Evolutionary conservation across 2,329 filamentous ascomycete genomes (phyloP), one percentile per base, ranked within the genome.

Genomic region (Fusarium armeniacum): DNA sequence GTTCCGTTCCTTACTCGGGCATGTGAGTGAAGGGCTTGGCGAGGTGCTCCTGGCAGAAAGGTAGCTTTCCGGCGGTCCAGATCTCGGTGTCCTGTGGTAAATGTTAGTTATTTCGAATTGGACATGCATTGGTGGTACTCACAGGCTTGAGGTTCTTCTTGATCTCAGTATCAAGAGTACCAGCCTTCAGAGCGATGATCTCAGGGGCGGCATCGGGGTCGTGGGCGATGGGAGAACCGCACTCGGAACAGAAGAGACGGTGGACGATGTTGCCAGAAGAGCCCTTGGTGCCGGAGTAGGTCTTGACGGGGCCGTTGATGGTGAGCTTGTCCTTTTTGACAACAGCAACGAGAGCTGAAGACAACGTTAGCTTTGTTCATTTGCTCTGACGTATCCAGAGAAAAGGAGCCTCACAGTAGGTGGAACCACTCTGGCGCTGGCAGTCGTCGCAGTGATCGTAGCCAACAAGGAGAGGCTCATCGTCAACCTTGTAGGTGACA

Each of bases 401-500:
- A 30, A 44, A 24, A 36, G 41, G 22, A 30, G n/a, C 76, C 85
- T 68, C 79, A 89, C 87, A 91, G 79, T 91, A 91, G 61, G 89
- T 90, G 20, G 88, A 91, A 69, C 89, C 89, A 52, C 81, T 86
- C 81, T 91, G 89, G 76, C 89, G 88, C 81, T 91, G 89, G 84
- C 89, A 91, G 80, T 91, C 89, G 76, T 91, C 89, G 75, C 89
- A 91, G 83, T 91, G 89, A 77, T 91, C 90, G 78, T 91, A 91
- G 69, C 86, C 89, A 53, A 86, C 87, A 78, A 86, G 44, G 57
- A 86, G 75, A 55, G 85, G 85, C 50, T 79, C 81, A 28, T 86
- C 85, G 77, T 85, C 83, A 52, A 79, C 82, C 76, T 85, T 85
- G 85, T 93, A 94, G 76, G 90, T 91, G 80, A 91, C 87, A 75